Percentiles rank a stretch among this genome's conserved stretches.
phyloP scores from a whole-genome alignment of 768 basidiomycete genomes.

The Collybia sp. region DNA sequence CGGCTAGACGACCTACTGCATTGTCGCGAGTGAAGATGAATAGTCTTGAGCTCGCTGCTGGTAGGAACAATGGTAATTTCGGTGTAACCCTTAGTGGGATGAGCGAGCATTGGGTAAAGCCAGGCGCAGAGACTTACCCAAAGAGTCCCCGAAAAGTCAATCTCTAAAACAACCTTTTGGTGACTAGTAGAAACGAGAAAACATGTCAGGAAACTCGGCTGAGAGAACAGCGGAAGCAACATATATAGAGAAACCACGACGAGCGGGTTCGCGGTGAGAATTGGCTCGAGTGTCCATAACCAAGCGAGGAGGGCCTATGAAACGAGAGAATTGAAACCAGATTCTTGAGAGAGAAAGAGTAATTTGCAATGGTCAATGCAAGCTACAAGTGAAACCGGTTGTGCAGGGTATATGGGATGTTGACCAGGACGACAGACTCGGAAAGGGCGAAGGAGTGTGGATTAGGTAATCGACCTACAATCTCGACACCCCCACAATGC shows the following conservation, averaged over 20 bases:
- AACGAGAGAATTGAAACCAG: slow-evolving; percentile 20
- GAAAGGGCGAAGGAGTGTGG: slow-evolving; percentile 2
- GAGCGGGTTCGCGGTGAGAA: slow-evolving; percentile 74
- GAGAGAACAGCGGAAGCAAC: slow-evolving; percentile 33
- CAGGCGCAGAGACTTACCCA: slow-evolving; percentile 49
- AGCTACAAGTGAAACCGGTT: no score
- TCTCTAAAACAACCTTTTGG: slow-evolving; percentile 92
- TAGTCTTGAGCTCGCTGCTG: slow-evolving; percentile 70
- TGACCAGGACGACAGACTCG: no score
- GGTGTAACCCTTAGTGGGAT: slow-evolving; percentile 72
- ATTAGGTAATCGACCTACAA: slow-evolving; percentile 29
- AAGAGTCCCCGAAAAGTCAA: slow-evolving; percentile 85
- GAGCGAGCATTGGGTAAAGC: slow-evolving; percentile 9
- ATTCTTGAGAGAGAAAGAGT: slow-evolving; percentile 9
- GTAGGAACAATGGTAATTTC: slow-evolving; percentile 87
- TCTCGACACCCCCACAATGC: slow-evolving; percentile 41
- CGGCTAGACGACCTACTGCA: slow-evolving; percentile 55
- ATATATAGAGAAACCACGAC: slow-evolving; percentile 89
- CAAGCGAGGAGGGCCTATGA: slow-evolving; percentile 6
- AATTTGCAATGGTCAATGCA: no score
- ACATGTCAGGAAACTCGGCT: slow-evolving; percentile 33
- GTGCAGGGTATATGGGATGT: no score
- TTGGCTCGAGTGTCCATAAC: slow-evolving; percentile 45
- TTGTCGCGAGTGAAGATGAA: slow-evolving; percentile 87
- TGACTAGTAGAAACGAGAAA: slow-evolving; percentile 73